Conservation (phyloP, 495 filamentous ascomycete species). For the Talaromyces wortmannii region DNA sequence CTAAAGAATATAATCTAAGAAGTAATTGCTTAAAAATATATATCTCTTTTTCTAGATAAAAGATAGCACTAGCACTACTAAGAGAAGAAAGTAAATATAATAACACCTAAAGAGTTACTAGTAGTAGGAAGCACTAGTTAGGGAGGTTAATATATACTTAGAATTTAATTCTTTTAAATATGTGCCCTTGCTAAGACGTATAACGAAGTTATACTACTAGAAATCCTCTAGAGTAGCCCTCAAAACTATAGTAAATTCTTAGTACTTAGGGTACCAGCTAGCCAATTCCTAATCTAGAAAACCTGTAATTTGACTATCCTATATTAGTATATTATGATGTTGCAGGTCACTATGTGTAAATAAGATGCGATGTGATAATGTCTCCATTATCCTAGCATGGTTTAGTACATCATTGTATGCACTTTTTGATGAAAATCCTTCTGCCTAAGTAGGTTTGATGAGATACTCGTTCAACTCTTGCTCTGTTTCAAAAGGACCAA, state of each 20-base stretch:
- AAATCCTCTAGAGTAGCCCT: constrained; percentile 10
- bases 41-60: neutral
- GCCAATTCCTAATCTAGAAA: constrained; percentile 40
- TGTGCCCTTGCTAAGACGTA: constrained; percentile 5
- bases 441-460: constrained; percentile 7
- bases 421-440: constrained; percentile 8
- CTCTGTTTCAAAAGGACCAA: constrained; percentile 17
- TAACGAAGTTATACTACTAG: constrained; percentile 16
- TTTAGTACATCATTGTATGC: constrained; percentile 10
- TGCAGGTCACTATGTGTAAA: constrained; percentile 40
- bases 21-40: neutral
- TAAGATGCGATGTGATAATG: constrained; percentile 2
- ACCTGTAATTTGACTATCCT: constrained; percentile 24
- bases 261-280: constrained; percentile 40
- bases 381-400: constrained; percentile 6
- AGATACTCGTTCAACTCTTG: constrained; percentile 18
- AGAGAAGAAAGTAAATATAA: neutral
- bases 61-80: neutral
- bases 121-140: constrained; percentile 16
- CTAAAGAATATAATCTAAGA: neutral
- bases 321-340: constrained; percentile 29
- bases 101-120: no score
- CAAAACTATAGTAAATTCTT: constrained; percentile 35
- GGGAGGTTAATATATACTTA: constrained; percentile 12
- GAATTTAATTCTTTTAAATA: constrained; percentile 15